Evolutionary conservation across 805 yeast genomes (phyloP).

Genomic region (fission yeast (Schizosaccharomyces pombe)): DNA sequence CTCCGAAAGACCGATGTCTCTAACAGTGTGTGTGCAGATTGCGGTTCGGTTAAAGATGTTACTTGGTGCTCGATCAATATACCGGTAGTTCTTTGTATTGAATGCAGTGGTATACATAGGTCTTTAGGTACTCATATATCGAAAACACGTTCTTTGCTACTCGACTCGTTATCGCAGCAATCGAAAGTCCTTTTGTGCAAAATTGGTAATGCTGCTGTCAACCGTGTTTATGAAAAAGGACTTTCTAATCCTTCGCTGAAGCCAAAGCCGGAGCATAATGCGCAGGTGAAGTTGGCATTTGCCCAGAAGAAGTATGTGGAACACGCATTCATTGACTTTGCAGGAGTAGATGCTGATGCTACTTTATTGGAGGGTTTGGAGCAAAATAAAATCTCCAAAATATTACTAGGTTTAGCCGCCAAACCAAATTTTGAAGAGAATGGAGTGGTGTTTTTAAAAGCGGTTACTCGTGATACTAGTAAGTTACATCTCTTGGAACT

Average conservation of each 20-base stretch:
- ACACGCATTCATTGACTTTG: not conserved
- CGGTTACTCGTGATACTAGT: not conserved
- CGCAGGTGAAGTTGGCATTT: not conserved
- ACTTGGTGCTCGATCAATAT: slow-evolving; percentile 76
- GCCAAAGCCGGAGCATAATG: not conserved
- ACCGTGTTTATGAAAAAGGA: slow-evolving; percentile 35
- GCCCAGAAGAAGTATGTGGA: not conserved
- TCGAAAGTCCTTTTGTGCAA: slow-evolving; percentile 31
- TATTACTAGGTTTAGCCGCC: not conserved
- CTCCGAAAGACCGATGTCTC: slow-evolving; percentile 19
- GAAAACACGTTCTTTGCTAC: slow-evolving; percentile 51
- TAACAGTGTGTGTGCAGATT: slow-evolving; percentile 55
- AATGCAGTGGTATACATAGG: slow-evolving; percentile 75
- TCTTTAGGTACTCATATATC: slow-evolving; percentile 64
- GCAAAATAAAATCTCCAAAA: not conserved
- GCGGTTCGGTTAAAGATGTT: slow-evolving; percentile 38
- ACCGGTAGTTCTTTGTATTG: slow-evolving; percentile 50
- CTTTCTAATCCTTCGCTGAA: not conserved
- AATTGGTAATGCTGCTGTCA: slow-evolving; percentile 31
- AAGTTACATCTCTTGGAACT: not conserved
- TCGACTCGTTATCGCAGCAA: slow-evolving; percentile 44
- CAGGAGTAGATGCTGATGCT: not conserved
- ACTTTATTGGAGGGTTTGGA: not conserved
- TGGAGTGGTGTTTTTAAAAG: not conserved
- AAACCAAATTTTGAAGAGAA: not conserved